These are phyloP conservation scores for Scytalidium lignicola DNA, from an alignment of 2,329 filamentous ascomycete genomes.

Conservation along the genomic window DNA sequence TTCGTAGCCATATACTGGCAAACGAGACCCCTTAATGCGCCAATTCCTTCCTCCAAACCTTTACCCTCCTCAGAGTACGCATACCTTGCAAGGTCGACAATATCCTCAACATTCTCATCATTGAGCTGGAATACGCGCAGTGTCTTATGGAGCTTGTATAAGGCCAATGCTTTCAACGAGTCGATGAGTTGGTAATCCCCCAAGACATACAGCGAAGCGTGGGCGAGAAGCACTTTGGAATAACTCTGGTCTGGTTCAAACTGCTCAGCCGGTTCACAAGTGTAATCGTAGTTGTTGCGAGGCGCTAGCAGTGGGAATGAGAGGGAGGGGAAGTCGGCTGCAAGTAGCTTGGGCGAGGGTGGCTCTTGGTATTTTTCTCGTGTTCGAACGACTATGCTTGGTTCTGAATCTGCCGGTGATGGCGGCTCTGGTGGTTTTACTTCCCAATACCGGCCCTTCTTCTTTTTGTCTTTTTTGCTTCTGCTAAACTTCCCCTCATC, in stretches of 20 bases:
- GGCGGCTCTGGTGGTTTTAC: too few relatives aligned
- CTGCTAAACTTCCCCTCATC: too few relatives aligned
- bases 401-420: too few relatives aligned
- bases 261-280: conserved; percentile 7
- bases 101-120: conserved; percentile 10
- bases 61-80: conserved; percentile 5
- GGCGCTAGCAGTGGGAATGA: conserved; percentile 2
- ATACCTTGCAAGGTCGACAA: conserved; percentile 10
- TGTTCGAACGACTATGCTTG: too few relatives aligned
- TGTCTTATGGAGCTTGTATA: conserved; percentile 18
- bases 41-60: conserved; percentile 4
- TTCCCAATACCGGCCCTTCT: too few relatives aligned
- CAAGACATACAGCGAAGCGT: conserved; percentile 12
- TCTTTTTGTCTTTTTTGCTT: too few relatives aligned
- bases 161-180: conserved; percentile 13
- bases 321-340: conserved; percentile 7
- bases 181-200: conserved; percentile 9
- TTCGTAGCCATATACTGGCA: conserved; percentile 14
- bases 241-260: conserved; percentile 11
- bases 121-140: conserved; percentile 11
- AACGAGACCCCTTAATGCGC: conserved; percentile 10
- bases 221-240: conserved; percentile 9
- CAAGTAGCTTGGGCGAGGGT: neutral
- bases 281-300: conserved; percentile 6
- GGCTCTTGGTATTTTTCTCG: neutral